Conservation (phyloP, 768 basidiomycete genomes). For the Antrodiella citrinella region DNA sequence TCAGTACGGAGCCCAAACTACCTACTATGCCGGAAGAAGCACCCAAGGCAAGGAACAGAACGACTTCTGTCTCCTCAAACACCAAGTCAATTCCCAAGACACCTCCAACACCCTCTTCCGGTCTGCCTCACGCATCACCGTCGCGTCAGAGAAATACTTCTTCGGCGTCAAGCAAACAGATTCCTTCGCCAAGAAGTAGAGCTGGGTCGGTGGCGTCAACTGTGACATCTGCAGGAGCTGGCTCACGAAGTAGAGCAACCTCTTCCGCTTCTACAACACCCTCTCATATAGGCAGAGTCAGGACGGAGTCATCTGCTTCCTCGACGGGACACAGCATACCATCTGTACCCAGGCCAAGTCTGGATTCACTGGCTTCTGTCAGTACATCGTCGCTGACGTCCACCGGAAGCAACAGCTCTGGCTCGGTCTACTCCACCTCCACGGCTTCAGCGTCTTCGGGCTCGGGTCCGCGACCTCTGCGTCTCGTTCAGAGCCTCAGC, state of each 20-base stretch:
- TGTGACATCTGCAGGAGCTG: not conserved
- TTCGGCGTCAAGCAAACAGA: not conserved
- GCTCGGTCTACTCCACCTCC: not conserved
- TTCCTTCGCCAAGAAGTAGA: not conserved
- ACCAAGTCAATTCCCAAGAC: too few relatives aligned
- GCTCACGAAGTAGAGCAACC: not conserved
- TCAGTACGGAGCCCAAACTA: not conserved
- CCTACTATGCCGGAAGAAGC: not conserved
- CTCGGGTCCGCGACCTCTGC: slow-evolving; percentile 9
- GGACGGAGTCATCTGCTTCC: not conserved
- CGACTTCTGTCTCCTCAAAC: too few relatives aligned
- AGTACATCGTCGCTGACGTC: not conserved
- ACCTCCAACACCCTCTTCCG: too few relatives aligned
- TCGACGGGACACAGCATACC: not conserved
- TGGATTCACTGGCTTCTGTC: not conserved
- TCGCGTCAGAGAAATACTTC: not conserved
- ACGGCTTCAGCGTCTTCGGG: slow-evolving; percentile 7
- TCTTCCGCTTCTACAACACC: not conserved
- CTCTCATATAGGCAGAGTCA: not conserved
- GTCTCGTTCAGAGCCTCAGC: slow-evolving; percentile 3
- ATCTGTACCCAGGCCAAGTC: not conserved
- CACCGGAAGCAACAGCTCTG: not conserved
- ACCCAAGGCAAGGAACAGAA: too few relatives aligned
- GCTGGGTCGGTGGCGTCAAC: not conserved
- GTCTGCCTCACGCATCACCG: not conserved